Conservation (phyloP, 2,329 filamentous ascomycete genomes). For the Pseudogymnoascus sp. region DNA sequence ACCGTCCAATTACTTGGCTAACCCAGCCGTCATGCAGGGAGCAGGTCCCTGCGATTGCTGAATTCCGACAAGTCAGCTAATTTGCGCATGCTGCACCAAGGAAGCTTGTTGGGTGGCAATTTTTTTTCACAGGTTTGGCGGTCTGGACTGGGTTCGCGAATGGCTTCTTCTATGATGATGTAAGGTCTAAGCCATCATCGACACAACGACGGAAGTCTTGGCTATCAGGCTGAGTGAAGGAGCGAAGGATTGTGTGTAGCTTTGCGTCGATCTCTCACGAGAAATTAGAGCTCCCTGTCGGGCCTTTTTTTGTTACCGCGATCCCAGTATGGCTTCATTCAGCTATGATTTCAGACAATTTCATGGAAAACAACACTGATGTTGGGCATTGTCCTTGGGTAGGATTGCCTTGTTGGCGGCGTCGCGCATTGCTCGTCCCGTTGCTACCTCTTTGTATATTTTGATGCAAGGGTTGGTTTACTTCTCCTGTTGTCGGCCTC, state of each 20-base stretch:
- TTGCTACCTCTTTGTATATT: background rate
- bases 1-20: background rate
- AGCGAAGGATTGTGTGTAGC: background rate
- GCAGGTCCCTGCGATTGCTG: background rate
- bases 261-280: background rate
- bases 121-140: background rate
- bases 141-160: background rate
- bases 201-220: background rate
- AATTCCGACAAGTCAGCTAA: background rate
- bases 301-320: background rate
- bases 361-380: background rate
- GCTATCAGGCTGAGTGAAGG: background rate
- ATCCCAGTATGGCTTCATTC: background rate
- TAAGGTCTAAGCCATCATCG: background rate
- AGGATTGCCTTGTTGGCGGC: background rate
- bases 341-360: background rate
- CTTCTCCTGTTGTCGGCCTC: background rate
- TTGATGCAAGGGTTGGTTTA: background rate
- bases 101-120: conserved; percentile 5
- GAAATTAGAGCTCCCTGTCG: background rate
- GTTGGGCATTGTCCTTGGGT: background rate
- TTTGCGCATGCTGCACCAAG: background rate
- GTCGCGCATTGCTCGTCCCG: background rate
- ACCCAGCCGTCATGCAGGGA: background rate
- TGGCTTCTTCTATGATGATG: background rate